These are phyloP conservation scores for Saccharum hybrid DNA, from an alignment of 202 grass and related monocot species.

Conservation along the genomic window DNA sequence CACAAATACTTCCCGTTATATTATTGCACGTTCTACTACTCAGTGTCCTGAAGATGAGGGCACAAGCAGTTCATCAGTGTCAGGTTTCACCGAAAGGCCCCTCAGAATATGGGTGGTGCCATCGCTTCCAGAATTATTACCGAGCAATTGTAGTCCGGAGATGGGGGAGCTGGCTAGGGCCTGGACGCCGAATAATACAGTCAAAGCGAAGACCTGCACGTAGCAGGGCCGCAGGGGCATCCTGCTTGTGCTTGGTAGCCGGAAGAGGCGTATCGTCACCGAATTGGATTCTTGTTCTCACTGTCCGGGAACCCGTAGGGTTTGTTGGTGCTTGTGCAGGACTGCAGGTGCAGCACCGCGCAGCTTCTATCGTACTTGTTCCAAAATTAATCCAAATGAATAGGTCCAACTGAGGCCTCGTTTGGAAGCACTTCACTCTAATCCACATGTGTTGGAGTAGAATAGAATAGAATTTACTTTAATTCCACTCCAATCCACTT, in stretches of 20 bases:
- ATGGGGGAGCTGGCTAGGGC: slow-evolving; percentile 27
- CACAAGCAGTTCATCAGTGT: slow-evolving; percentile 21
- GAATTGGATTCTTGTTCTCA: slow-evolving; percentile 54
- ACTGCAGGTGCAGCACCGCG: background rate
- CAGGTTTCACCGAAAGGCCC: slow-evolving; percentile 36
- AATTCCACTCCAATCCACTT: too few relatives aligned
- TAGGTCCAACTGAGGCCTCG: background rate
- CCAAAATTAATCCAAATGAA: slow-evolving; percentile 26
- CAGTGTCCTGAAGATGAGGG: background rate
- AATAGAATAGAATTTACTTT: too few relatives aligned
- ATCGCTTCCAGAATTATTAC: slow-evolving; percentile 37
- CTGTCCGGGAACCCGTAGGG: slow-evolving; percentile 29
- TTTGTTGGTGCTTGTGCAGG: slow-evolving; percentile 17
- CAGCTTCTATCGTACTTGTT: slow-evolving; percentile 30
- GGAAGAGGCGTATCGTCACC: background rate
- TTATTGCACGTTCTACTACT: slow-evolving; percentile 21
- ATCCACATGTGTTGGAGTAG: too few relatives aligned
- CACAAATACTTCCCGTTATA: slow-evolving; percentile 2
- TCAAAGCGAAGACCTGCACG: slow-evolving; percentile 51
- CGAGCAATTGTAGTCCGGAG: slow-evolving; percentile 18
- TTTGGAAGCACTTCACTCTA: background rate
- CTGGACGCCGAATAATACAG: slow-evolving; percentile 41
- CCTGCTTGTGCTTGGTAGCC: slow-evolving; percentile 40
- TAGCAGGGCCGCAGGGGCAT: slow-evolving; percentile 36
- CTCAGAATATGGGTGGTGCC: slow-evolving; percentile 37